A percentile compares a stretch with the other conserved stretches of the same genome.
Evolutionary conservation across 805 yeast genomes (phyloP).

Genomic region (Priceomyces castillae): DNA sequence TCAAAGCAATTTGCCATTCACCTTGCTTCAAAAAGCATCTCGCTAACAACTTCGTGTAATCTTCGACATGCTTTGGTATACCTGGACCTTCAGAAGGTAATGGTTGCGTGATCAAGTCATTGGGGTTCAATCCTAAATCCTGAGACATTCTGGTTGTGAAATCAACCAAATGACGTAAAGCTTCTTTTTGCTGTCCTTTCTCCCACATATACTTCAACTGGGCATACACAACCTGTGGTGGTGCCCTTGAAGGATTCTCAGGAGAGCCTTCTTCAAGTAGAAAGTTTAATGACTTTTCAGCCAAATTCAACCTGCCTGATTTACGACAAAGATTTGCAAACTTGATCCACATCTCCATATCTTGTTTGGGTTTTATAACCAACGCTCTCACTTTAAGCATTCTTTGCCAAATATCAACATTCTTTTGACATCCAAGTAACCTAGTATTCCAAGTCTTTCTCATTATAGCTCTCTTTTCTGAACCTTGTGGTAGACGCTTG

Average conservation of each 20-base stretch:
- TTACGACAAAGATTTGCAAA: constrained; percentile 95
- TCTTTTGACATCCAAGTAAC: constrained; percentile 88
- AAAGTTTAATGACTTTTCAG: constrained; percentile 84
- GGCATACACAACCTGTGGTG: constrained; percentile 96
- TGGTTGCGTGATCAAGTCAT: constrained; percentile 83
- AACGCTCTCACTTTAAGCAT: constrained; percentile 89
- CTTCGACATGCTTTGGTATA: constrained; percentile 71
- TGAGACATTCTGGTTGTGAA: constrained; percentile 89
- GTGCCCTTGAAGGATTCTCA: constrained; percentile 69
- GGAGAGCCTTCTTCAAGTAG: constrained; percentile 73
- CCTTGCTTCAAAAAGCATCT: constrained; percentile 97
- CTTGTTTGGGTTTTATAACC: constrained; percentile 92
- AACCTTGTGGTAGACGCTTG: constrained; percentile 78
- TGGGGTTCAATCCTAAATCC: constrained; percentile 83
- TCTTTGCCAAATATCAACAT: constrained; percentile 99
- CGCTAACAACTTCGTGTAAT: constrained; percentile 81
- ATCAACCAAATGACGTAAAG: constrained; percentile 78
- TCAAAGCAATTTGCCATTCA: constrained; percentile 91
- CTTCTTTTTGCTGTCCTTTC: constrained; percentile 83
- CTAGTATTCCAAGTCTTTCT: constrained; percentile 93
- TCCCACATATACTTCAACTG: constrained; percentile 98
- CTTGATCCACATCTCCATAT: constrained; percentile 97
- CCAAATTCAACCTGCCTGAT: constrained; percentile 86
- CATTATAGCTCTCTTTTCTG: constrained; percentile 74
- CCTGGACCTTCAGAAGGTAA: constrained; percentile 72